Conservation (phyloP, 768 basidiomycete genomes). For the Hypholoma fasciculare region DNA sequence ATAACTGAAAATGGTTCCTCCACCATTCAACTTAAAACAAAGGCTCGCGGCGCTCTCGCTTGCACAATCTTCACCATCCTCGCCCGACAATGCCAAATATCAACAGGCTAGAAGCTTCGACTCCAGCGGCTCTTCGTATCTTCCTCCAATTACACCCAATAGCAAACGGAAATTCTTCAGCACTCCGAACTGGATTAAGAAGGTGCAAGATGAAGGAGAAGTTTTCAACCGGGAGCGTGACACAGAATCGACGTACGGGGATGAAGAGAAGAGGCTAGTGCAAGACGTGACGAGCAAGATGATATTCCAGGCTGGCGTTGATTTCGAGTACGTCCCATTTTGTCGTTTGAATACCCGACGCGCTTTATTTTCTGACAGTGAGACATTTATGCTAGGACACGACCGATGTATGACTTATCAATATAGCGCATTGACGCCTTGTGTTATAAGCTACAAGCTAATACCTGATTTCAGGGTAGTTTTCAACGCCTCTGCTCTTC, state of each 20-base stretch:
- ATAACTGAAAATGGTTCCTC: slow-evolving; percentile 16
- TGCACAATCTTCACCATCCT: slow-evolving; percentile 48
- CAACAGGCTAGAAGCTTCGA: slow-evolving; percentile 10
- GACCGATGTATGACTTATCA: slow-evolving; percentile 65
- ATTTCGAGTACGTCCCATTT: slow-evolving; percentile 68
- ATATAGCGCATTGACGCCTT: no score
- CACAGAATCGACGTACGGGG: slow-evolving; percentile 36
- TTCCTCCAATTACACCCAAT: slow-evolving; percentile 17
- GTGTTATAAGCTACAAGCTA: neutral
- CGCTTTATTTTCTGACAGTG: neutral
- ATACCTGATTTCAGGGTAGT: slow-evolving; percentile 59
- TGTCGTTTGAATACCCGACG: neutral
- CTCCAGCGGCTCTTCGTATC: slow-evolving; percentile 9
- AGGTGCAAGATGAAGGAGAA: slow-evolving; percentile 25
- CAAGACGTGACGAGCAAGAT: slow-evolving; percentile 69
- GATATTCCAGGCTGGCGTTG: slow-evolving; percentile 88
- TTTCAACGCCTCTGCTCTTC: slow-evolving; percentile 78
- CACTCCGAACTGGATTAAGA: slow-evolving; percentile 50
- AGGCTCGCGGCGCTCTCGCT: slow-evolving; percentile 63
- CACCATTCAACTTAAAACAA: slow-evolving; percentile 57
- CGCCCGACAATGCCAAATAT: slow-evolving; percentile 24
- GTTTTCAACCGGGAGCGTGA: slow-evolving; percentile 13
- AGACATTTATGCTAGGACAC: slow-evolving; percentile 53
- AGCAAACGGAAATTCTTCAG: slow-evolving; percentile 37
- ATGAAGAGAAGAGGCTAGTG: slow-evolving; percentile 60